Base-by-base conservation (phyloP, 169 alveolate species). In the Eimeria maxima region DNA sequence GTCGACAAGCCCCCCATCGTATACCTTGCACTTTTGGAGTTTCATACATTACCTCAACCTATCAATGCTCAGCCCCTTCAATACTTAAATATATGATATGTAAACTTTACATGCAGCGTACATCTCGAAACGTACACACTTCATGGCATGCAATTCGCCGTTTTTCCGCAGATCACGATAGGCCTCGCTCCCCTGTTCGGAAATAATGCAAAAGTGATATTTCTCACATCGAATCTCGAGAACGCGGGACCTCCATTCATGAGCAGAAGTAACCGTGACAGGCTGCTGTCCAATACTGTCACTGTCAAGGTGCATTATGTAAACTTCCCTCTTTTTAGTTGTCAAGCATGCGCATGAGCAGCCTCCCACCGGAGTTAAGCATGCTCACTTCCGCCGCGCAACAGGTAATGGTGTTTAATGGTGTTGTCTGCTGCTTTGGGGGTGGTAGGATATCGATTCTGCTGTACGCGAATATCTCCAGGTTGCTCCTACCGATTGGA, bases 171-270 rank as follows among this genome's bases (percentile, higher is more conserved):
- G 88, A 78, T 78, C 88, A 78, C 88, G 42, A 78, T 78, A 67
- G 88, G 47, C 88, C 33, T 78, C 10, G 38, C 88, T 1, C 88
- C 67, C 67, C n/a, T 78, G 45, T 78, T 78, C 88, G 45, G 88
- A 27, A 44, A 78, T 0, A 50, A 50, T 29, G n/a, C 69, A 44
- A 78, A 78, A 45, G 45, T 78, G 3, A 42, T 78, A 78, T 78
- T 78, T 50, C 45, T 78, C 4, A 3, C 47, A 1, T 78, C 88
- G 3, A 78, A 78, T 22, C 88, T 78, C 45, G 88, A 78, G 5
- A 45, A 2, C 14, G 24, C 88, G 8, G 67, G 67, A 14, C 88
- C 88, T 67, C 88, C 88, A 8, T 78, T 78, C 67, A 78, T 78
- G 88, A 78, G 88, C 88, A 78, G 27, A 29, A 47, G 65, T 11